Percentiles rank a stretch among this genome's conserved stretches.
Conservation (phyloP, 768 basidiomycete species). For the Russula emetica region DNA sequence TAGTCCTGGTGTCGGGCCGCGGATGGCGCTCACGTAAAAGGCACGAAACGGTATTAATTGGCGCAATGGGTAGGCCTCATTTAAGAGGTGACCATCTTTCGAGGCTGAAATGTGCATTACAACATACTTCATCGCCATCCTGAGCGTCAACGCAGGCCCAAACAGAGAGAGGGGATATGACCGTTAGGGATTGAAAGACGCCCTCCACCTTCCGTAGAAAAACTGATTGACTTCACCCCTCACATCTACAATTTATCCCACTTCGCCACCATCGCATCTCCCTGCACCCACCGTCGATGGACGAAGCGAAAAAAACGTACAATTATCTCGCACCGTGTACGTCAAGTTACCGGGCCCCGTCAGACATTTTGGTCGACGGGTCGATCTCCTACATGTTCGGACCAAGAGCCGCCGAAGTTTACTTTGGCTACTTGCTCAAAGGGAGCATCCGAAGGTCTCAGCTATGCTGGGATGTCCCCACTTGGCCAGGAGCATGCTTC, state of each 20-base stretch:
- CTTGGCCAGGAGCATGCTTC: constrained; percentile 9
- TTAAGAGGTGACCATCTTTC: not conserved
- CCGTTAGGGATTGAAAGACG: not conserved
- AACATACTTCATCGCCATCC: not conserved
- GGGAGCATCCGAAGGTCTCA: not conserved
- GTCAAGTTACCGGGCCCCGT: not conserved
- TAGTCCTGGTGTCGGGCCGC: not conserved
- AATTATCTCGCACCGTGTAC: not conserved
- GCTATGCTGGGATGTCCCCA: constrained; percentile 2
- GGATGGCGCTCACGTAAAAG: not conserved
- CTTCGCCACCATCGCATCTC: not conserved
- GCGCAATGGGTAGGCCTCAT: not conserved
- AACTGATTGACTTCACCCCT: not conserved
- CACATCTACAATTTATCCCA: not conserved
- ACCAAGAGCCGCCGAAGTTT: not conserved
- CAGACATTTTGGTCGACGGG: constrained; percentile 3
- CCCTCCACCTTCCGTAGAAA: not conserved
- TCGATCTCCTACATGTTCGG: constrained; percentile 2
- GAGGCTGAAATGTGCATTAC: not conserved
- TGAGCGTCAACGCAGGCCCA: not conserved
- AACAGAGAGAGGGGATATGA: not conserved
- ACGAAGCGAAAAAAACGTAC: not conserved
- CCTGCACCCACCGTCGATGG: not conserved
- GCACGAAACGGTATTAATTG: not conserved
- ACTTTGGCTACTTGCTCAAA: constrained; percentile 2